A percentile compares a stretch with the other conserved stretches of the same genome.
These are phyloP conservation scores for Rhodotorula toruloides DNA, from an alignment of 768 basidiomycete genomes.

Conservation along the genomic window DNA sequence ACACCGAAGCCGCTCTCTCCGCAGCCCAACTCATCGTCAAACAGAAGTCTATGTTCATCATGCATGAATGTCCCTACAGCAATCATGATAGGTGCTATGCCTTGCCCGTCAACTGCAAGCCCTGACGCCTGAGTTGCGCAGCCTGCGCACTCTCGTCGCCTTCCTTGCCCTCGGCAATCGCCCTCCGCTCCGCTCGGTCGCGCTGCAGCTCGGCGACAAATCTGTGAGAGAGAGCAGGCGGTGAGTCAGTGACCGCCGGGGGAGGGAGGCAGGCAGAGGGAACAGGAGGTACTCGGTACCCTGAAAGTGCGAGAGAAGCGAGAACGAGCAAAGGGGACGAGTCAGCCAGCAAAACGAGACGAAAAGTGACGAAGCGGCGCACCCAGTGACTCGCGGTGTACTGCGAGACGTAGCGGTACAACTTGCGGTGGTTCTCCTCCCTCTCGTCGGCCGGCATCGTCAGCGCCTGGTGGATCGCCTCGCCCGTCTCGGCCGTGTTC, in stretches of 20 bases:
- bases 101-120: constrained; percentile 21
- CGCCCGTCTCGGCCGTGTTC: constrained; percentile 97
- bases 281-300: too few relatives aligned
- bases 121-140: constrained; percentile 14
- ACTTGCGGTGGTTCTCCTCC: constrained; percentile 88
- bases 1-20: too few relatives aligned
- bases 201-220: constrained; percentile 31
- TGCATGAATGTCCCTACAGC: too few relatives aligned
- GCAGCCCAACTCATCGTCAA: too few relatives aligned
- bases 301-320: not conserved
- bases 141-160: constrained; percentile 15
- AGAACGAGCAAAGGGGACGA: not conserved
- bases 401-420: constrained; percentile 92
- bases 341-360: not conserved
- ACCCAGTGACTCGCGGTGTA: constrained; percentile 85
- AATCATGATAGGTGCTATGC: too few relatives aligned
- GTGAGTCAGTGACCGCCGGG: not conserved
- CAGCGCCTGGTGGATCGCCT: constrained; percentile 93
- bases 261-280: not conserved
- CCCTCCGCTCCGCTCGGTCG: constrained; percentile 23
- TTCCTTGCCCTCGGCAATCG: constrained; percentile 23
- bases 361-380: not conserved
- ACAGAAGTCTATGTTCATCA: too few relatives aligned
- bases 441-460: constrained; percentile 75
- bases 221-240: too few relatives aligned